These are phyloP conservation scores for Tubosaeta sp. DNA, from an alignment of 768 basidiomycete genomes.

Conservation along the genomic window DNA sequence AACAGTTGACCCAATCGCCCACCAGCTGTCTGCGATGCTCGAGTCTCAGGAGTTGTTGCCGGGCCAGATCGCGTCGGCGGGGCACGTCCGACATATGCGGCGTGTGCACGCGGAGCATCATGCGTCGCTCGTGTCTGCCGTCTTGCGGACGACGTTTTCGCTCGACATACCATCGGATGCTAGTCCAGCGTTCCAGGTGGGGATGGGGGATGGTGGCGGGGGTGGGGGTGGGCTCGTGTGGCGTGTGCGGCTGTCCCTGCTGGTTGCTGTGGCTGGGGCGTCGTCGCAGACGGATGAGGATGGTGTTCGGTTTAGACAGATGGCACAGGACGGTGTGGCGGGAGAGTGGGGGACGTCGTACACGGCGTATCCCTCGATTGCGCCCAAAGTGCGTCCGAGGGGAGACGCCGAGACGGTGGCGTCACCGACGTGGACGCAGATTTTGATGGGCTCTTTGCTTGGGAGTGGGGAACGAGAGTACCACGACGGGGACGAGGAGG, in stretches of 20 bases:
- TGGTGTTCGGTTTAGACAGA: conserved; percentile 49
- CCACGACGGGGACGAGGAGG: conserved; percentile 49
- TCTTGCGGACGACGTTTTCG: conserved; percentile 76
- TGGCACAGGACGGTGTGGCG: conserved; percentile 52
- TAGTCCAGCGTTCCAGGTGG: conserved; percentile 78
- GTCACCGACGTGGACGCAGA: conserved; percentile 35
- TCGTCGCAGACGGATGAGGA: conserved; percentile 42
- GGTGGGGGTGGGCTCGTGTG: conserved; percentile 92
- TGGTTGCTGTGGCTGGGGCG: conserved; percentile 68
- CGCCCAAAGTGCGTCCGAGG: conserved; percentile 50
- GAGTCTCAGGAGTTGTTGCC: conserved; percentile 87
- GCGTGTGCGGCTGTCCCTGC: conserved; percentile 80
- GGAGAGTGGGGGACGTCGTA: conserved; percentile 74
- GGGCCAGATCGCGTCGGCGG: conserved; percentile 46
- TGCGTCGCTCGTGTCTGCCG: conserved; percentile 67
- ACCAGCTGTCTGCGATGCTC: conserved; percentile 79
- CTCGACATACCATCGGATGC: conserved; percentile 93
- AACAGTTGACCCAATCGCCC: not conserved
- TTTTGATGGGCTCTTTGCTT: conserved; percentile 37
- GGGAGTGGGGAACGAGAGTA: conserved; percentile 44
- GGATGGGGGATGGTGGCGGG: conserved; percentile 38
- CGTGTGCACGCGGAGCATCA: conserved; percentile 86
- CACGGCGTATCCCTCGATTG: conserved; percentile 52
- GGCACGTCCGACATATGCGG: conserved; percentile 50
- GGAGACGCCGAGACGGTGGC: not conserved